Conservation (phyloP, 805 yeast species). For the Starmerella floris region DNA sequence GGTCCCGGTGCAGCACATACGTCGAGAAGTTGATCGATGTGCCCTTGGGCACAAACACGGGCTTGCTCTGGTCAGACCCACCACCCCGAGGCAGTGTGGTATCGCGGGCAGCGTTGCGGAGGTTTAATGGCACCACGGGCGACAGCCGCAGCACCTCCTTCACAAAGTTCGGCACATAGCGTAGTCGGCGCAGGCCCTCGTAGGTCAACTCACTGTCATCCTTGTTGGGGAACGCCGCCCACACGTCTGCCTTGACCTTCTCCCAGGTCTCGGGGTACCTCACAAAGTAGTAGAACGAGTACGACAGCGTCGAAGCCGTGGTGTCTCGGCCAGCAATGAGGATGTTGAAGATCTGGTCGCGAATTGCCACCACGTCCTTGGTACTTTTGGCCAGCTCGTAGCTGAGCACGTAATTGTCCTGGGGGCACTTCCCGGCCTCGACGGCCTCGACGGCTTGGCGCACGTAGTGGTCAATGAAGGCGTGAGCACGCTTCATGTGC, state of each 20-base stretch:
- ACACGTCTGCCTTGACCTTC: conserved; percentile 26
- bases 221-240: conserved; percentile 21
- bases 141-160: conserved; percentile 36
- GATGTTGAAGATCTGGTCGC: conserved; percentile 37
- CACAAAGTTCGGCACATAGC: conserved; percentile 33
- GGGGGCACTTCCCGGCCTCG: conserved; percentile 12
- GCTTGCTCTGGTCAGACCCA: conserved; percentile 29
- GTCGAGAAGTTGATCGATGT: conserved; percentile 29
- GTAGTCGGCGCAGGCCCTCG: conserved; percentile 34
- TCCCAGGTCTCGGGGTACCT: conserved; percentile 31
- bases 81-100: conserved; percentile 41
- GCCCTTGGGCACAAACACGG: conserved; percentile 33
- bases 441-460: conserved; percentile 26
- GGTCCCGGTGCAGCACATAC: conserved; percentile 32
- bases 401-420: conserved; percentile 33
- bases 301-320: conserved; percentile 37
- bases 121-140: conserved; percentile 37
- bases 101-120: conserved; percentile 32
- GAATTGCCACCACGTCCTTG: conserved; percentile 32
- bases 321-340: conserved; percentile 41
- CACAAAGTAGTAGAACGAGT: conserved; percentile 32
- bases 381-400: conserved; percentile 36
- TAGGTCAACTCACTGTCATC: conserved; percentile 22
- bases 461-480: conserved; percentile 32
- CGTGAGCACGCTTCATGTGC: conserved; percentile 25